Base-by-base conservation (phyloP, 495 filamentous ascomycete species). In the Achaetomiella virescens region DNA sequence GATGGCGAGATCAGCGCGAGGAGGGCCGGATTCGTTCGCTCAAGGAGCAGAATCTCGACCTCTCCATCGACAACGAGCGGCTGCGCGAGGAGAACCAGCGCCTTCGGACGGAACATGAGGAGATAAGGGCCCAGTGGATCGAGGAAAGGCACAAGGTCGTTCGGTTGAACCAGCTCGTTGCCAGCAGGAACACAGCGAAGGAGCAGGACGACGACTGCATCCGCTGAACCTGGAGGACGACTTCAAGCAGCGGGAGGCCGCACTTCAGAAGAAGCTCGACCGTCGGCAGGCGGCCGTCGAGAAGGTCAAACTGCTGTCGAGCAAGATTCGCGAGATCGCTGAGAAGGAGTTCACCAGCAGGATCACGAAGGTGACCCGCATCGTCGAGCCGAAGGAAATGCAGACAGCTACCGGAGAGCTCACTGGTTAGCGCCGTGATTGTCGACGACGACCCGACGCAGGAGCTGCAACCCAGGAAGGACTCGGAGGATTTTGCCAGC, bases 391-490 rank as follows among this genome's bases (percentile, higher is more conserved):
- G 15, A 69, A 62, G 48, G 69, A 54, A 33, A 45, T 36, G 31
- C 54, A 15, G 43, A 55, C 18, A 38, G 33, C 29, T 9, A 37
- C 38, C 4, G 54, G 54, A 21, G 73, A 73, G 33, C 47, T 70
- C 48, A 66, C 69, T 12, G 61, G 61, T n/a, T 63, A 54, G 47
- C 43, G 53, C 48, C 18, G 59, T 60, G 46, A 59, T 63, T 25
- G 55, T 68, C 27, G 70, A 71, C 41, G 74, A 75, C 18, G 72
- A 75, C 46, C 73, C 67, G 43, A 73, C 72, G 9, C 66, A 66
- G 35, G 72, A 75, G 42, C 62, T 75, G 31, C 62, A 75, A 49
- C 60, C 75, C 35, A 75, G 66, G 8, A 68, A 73, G 38, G 72
- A 71, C 20, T 71, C 70, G 20, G 70, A 74, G 20, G 70, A 74